phyloP scores from a whole-genome alignment of 2,329 filamentous ascomycete genomes.

The Microdochium bolleyi region DNA sequence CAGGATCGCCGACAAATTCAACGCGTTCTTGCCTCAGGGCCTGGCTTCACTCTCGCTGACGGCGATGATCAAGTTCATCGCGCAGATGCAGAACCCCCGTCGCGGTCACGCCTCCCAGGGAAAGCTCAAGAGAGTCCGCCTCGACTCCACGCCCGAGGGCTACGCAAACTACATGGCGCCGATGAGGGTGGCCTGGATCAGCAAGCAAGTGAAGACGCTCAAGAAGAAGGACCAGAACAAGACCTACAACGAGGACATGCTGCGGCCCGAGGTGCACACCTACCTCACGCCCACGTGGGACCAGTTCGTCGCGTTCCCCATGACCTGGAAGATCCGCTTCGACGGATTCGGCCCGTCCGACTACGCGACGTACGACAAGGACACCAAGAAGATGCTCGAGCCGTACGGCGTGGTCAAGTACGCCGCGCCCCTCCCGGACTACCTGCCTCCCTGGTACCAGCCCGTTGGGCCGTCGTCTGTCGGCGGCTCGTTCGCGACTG shows the following conservation, averaged over 20 bases:
- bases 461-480: not conserved
- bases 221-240: not conserved
- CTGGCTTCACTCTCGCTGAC: slow-evolving; percentile 6
- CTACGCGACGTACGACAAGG: not conserved
- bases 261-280: slow-evolving; percentile 6
- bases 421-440: not conserved
- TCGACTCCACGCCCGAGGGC: slow-evolving; percentile 8
- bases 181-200: slow-evolving; percentile 2
- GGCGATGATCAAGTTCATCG: slow-evolving; percentile 9
- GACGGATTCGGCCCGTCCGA: slow-evolving; percentile 2
- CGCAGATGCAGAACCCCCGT: slow-evolving; percentile 10
- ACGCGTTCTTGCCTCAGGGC: not conserved
- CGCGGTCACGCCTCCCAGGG: slow-evolving; percentile 7
- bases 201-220: slow-evolving; percentile 1
- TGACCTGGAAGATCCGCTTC: slow-evolving; percentile 4
- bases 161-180: slow-evolving; percentile 9
- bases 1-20: slow-evolving; percentile 1
- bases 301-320: slow-evolving; percentile 9
- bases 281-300: slow-evolving; percentile 11
- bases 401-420: not conserved
- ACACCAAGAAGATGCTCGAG: not conserved
- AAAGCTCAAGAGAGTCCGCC: slow-evolving; percentile 8
- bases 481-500: slow-evolving; percentile 2
- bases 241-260: slow-evolving; percentile 3
- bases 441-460: slow-evolving; percentile 2